Base-by-base conservation (phyloP, 2,329 filamentous ascomycete species). In the Colletotrichum graminicola region DNA sequence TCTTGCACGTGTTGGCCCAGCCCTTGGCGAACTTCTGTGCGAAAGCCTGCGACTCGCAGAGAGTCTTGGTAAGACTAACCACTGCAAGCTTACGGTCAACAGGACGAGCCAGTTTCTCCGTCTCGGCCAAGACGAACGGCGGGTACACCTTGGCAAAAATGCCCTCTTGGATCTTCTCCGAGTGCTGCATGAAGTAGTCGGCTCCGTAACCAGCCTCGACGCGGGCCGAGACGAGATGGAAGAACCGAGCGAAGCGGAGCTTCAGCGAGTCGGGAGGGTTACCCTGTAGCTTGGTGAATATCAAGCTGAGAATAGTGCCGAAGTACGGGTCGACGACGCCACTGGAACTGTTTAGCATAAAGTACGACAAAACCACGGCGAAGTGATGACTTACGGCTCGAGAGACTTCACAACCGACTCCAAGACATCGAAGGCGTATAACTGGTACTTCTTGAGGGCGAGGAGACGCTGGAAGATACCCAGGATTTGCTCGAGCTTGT, bases 381-480 rank as follows among this genome's bases (percentile, higher is more conserved):
- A 21, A 18, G 47, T 12, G 36, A 18, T 23, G 23, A 86, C 92
- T 81, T 87, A 93, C 86, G 89, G 87, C 62, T 94, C 89, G 77
- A 97, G 92, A 11, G 90, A 89, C 60, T 89, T 87, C 72, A 97
- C 85, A 62, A 97, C 86, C 5, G 92, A 88, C 78, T 99, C 96
- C 71, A 99, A 86, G 57, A 99, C 87, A 78, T 99, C 96, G 77
- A 98, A 97, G 0, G 92, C 94, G 77, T 95, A 91, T 26, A 89
- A 86, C 79, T 99, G 96, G 60, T 95, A 95, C 72, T 92, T 91
- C 82, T 96, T 97, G 75, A 89, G 91, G 3, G 88, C 87, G 52
- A 98, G 86, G 14, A 99, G 88, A 77, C 94, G 95, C 80, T 98
- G 95, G 86, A 98, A 99, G 74, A 99, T 96, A 68, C 94, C 94